A percentile compares a stretch with the other conserved stretches of the same genome.
phyloP scores from a whole-genome alignment of 305 asterid species.

The Fraxinus nigra region DNA sequence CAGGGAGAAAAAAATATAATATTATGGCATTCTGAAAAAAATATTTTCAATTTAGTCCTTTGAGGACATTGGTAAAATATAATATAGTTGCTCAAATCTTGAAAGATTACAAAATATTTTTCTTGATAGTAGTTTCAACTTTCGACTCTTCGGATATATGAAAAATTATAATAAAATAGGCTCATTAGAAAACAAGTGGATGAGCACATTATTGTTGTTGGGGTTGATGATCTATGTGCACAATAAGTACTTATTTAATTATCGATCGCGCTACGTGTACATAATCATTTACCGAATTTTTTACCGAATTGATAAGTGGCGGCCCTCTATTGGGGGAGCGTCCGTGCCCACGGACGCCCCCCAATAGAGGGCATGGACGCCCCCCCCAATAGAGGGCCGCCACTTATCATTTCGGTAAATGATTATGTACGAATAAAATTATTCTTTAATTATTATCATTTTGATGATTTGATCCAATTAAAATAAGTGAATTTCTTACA shows the following conservation, averaged over 20 bases:
- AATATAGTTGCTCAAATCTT: neutral
- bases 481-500: neutral
- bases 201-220: neutral
- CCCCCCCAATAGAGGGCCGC: too few relatives aligned
- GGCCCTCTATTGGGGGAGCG: too few relatives aligned
- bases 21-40: neutral
- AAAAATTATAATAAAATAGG: neutral
- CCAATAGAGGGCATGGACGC: too few relatives aligned
- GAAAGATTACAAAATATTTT: neutral
- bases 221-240: neutral
- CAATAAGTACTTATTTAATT: neutral
- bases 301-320: too few relatives aligned
- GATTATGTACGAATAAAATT: too few relatives aligned
- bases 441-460: neutral
- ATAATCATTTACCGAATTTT: too few relatives aligned
- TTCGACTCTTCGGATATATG: neutral
- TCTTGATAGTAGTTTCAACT: neutral
- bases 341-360: too few relatives aligned
- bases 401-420: too few relatives aligned
- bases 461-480: neutral
- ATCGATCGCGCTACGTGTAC: too few relatives aligned
- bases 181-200: neutral
- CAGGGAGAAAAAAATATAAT: neutral
- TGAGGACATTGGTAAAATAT: neutral
- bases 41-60: neutral